These are phyloP conservation scores for Hymenoscyphus repandus DNA, from an alignment of 2,329 filamentous ascomycete species.

Conservation along the genomic window DNA sequence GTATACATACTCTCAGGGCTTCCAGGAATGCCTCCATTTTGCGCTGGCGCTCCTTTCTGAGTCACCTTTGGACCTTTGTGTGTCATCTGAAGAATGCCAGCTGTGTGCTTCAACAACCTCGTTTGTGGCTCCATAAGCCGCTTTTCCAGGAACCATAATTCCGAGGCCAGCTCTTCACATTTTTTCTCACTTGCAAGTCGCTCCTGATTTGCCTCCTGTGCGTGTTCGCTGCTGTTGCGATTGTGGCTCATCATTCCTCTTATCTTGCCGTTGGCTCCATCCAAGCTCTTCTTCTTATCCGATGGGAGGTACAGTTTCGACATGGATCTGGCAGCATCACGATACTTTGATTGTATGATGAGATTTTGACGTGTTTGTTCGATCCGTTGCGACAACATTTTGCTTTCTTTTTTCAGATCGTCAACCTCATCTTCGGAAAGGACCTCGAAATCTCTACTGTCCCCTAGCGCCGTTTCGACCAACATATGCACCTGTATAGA, in stretches of 20 bases:
- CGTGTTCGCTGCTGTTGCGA: conserved; percentile 36
- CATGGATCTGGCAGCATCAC: conserved; percentile 86
- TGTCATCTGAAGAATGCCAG: conserved; percentile 84
- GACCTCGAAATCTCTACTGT: conserved; percentile 81
- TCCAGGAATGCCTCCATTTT: conserved; percentile 53
- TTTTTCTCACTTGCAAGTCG: conserved; percentile 68
- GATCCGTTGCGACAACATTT: conserved; percentile 67
- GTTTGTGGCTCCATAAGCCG: conserved; percentile 68
- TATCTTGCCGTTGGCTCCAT: conserved; percentile 45
- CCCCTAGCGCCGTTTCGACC: conserved; percentile 86
- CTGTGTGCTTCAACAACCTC: conserved; percentile 80
- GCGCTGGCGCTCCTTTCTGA: conserved; percentile 36
- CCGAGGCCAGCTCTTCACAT: conserved; percentile 78
- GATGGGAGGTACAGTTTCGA: conserved; percentile 70
- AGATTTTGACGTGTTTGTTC: conserved; percentile 79
- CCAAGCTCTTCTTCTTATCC: conserved; percentile 44
- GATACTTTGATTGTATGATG: conserved; percentile 85
- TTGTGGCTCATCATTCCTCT: conserved; percentile 42
- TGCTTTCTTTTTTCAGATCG: conserved; percentile 79
- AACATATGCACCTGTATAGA: conserved; percentile 83
- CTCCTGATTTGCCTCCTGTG: conserved; percentile 64
- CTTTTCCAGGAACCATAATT: conserved; percentile 76
- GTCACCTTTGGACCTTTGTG: conserved; percentile 63
- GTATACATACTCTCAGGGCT: conserved; percentile 74
- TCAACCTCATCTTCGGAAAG: conserved; percentile 90